Evolutionary conservation across 345 rosid genomes (phyloP).

Genomic region (Lepidium africanum): DNA sequence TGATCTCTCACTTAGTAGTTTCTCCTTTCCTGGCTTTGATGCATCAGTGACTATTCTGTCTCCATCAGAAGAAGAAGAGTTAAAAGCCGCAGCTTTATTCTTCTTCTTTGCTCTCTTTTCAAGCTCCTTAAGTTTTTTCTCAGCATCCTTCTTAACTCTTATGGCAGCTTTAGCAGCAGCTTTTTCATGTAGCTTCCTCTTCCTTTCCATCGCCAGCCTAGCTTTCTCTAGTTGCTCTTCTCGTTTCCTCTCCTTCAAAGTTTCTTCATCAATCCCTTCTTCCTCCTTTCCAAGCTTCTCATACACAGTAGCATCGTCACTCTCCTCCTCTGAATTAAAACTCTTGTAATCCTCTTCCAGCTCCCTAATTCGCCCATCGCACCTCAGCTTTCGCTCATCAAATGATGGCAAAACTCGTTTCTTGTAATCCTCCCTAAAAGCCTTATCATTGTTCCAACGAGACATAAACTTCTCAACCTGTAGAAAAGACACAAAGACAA

Average conservation of each 20-base stretch:
- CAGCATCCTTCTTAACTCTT: conserved; percentile 83
- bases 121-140: conserved; percentile 74
- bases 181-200: conserved; percentile 86
- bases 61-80: neutral
- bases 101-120: conserved; percentile 89
- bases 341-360: conserved; percentile 40
- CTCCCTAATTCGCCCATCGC: conserved; percentile 57
- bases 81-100: conserved; percentile 21
- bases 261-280: conserved; percentile 46
- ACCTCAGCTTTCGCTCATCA: conserved; percentile 49
- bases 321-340: conserved; percentile 28
- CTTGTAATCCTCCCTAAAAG: conserved; percentile 79
- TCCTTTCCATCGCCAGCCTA: conserved; percentile 77
- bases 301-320: conserved; percentile 14
- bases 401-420: conserved; percentile 58
- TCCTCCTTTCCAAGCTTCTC: conserved; percentile 30
- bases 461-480: conserved; percentile 72
- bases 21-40: conserved; percentile 42
- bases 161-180: conserved; percentile 71
- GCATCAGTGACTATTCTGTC: conserved; percentile 42
- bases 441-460: conserved; percentile 51
- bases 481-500: neutral
- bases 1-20: conserved; percentile 19
- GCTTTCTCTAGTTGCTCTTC: conserved; percentile 76
- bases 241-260: conserved; percentile 74